Base-by-base conservation (phyloP, 371 early-diverging fungal genomes). In the Mortierella sp. region DNA sequence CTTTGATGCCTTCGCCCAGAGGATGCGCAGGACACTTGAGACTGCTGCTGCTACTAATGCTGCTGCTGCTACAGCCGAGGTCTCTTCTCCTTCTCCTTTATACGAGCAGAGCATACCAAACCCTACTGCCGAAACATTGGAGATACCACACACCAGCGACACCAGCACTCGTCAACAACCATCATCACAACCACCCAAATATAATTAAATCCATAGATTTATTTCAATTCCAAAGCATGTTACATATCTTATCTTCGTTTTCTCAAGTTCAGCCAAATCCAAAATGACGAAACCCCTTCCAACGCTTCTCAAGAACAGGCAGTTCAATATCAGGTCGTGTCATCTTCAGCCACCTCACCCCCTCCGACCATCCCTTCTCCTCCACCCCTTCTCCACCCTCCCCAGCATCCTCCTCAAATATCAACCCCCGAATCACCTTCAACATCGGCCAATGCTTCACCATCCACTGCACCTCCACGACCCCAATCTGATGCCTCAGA, bases 1-100 rank as follows among this genome's bases (percentile, higher is more conserved):
- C 68, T 81, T 85, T 74, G 82, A 81, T 71, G 82, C 77, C 3
- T 85, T 85, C 65, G 74, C 85, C 1, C 79, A 81, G 48, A 68
- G 82, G 55, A 81, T 85, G 35, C 55, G 77, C n/a, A 65, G 73
- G 63, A 82, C 82, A 1, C 72, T 81, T 43, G 79, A 78, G 10
- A 46, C 70, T 38, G 81, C 85, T 8, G 75, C 72, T 27, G 71
- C 71, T 44, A 18, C 63, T 6, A 12, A 5, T 1, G 16, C 63
- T 1, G 21, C 35, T 32, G 60, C 68, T 6, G 4, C 68, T 3
- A 10, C 21, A 6, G 4, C 35, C 11, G 41, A 68, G 10, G 68
- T 21, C 21, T 24, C 68, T 68, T 38, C 41, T 68, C n/a, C 27
- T 56, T 7, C 8, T 27, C 56, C 56, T 56, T 5, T 14, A 24